A percentile compares a stretch with the other conserved stretches of the same genome.
Evolutionary conservation across 495 filamentous ascomycete species (phyloP).

Genomic region (Entonaema liquescens): DNA sequence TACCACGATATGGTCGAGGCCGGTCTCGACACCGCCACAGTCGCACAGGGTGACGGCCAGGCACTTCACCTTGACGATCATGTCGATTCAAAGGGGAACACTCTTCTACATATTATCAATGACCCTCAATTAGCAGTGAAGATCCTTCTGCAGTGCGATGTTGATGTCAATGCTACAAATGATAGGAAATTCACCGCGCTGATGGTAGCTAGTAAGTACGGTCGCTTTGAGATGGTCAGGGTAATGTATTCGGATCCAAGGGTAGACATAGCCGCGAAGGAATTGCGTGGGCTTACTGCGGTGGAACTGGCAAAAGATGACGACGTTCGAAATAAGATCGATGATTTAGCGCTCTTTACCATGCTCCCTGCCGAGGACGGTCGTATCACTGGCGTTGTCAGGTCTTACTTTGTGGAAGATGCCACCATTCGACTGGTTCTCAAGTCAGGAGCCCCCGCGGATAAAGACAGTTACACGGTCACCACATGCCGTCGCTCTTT

Average conservation of each 20-base stretch:
- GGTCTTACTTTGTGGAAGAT: conserved; percentile 98
- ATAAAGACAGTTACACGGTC: conserved; percentile 78
- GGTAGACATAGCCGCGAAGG: conserved; percentile 85
- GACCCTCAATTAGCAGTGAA: conserved; percentile 78
- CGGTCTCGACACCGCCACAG: conserved; percentile 77
- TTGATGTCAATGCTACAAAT: conserved; percentile 94
- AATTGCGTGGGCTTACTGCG: conserved; percentile 88
- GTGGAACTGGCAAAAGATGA: conserved; percentile 98
- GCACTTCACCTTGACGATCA: conserved; percentile 92
- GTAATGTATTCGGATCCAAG: conserved; percentile 85
- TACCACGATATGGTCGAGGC: conserved; percentile 86
- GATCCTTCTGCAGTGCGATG: conserved; percentile 84
- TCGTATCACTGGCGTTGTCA: conserved; percentile 89
- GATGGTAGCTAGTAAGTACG: conserved; percentile 99
- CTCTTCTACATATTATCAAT: conserved; percentile 89
- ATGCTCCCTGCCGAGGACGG: conserved; percentile 75
- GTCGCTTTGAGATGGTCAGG: conserved; percentile 90
- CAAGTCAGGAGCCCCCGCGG: conserved; percentile 84
- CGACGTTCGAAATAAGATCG: conserved; percentile 93
- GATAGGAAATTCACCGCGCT: conserved; percentile 94
- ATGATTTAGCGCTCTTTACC: conserved; percentile 88
- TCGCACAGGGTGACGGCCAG: conserved; percentile 76
- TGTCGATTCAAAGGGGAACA: conserved; percentile 92
- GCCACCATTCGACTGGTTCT: conserved; percentile 90
- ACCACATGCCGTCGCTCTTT: conserved; percentile 94